phyloP scores from a whole-genome alignment of 1,284 basidiomycete species.

The Cutaneotrichosporon cutaneum region DNA sequence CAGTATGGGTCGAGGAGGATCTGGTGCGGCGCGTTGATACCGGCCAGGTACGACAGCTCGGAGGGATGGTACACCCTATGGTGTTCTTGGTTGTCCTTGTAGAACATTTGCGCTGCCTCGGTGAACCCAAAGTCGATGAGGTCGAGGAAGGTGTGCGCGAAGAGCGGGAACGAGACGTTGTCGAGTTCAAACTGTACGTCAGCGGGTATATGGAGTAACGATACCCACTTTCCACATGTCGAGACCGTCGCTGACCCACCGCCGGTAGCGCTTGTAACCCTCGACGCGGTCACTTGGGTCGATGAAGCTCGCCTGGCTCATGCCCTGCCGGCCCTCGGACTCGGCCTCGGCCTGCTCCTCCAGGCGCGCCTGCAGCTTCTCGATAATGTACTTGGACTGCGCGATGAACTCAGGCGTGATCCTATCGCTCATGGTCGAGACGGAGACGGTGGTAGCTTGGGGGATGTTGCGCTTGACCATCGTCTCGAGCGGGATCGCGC shows the following conservation, averaged over 20 bases:
- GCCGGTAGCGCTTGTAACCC: slow-evolving; percentile 74
- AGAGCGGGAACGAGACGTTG: slow-evolving; percentile 91
- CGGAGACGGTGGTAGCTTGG: slow-evolving; percentile 56
- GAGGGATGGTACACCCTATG: slow-evolving; percentile 69
- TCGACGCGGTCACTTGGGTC: slow-evolving; percentile 77
- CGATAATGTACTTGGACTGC: slow-evolving; percentile 51
- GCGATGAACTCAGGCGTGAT: slow-evolving; percentile 52
- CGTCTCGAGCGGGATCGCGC: slow-evolving; percentile 43
- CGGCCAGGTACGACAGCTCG: slow-evolving; percentile 76
- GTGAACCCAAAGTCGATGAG: slow-evolving; percentile 86
- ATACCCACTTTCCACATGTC: slow-evolving; percentile 91
- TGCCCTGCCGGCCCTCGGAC: slow-evolving; percentile 61
- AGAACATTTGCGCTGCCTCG: slow-evolving; percentile 81
- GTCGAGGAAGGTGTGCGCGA: slow-evolving; percentile 95
- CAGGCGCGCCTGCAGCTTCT: slow-evolving; percentile 53
- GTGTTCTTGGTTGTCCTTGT: slow-evolving; percentile 66
- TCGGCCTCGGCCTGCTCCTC: slow-evolving; percentile 70
- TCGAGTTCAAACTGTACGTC: slow-evolving; percentile 77
- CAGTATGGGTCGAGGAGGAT: slow-evolving; percentile 79
- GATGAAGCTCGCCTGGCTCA: slow-evolving; percentile 53
- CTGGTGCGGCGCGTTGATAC: slow-evolving; percentile 78
- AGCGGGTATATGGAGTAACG: too few relatives aligned
- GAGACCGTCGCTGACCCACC: slow-evolving; percentile 59
- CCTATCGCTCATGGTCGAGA: slow-evolving; percentile 45
- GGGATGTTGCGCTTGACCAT: slow-evolving; percentile 53